Percentiles rank a stretch among this genome's conserved stretches.
Conservation (phyloP, 2,329 filamentous ascomycete genomes). For the Ophiobolus disseminans region DNA sequence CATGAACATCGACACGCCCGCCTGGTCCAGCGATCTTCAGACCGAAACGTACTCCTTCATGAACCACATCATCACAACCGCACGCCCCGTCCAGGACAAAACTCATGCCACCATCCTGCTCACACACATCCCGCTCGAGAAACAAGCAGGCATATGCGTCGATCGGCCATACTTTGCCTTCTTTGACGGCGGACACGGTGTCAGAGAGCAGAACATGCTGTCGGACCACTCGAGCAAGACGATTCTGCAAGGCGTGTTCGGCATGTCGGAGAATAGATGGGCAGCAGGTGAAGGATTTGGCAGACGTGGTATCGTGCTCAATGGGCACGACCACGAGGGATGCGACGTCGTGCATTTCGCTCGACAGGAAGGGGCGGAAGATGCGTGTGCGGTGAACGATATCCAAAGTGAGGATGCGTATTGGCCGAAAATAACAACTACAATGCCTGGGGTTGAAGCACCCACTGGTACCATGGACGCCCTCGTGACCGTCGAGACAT, state of each 20-base stretch:
- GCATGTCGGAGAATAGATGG: conserved; percentile 69
- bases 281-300: conserved; percentile 70
- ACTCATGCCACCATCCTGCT: conserved; percentile 82
- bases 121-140: conserved; percentile 92
- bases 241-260: conserved; percentile 85
- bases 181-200: conserved; percentile 68
- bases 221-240: conserved; percentile 71
- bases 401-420: conserved; percentile 22
- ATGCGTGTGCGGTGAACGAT: conserved; percentile 12
- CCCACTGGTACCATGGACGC: not conserved
- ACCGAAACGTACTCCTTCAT: conserved; percentile 79
- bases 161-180: conserved; percentile 86
- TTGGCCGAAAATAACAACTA: conserved; percentile 14
- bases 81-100: conserved; percentile 65
- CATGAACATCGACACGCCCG: conserved; percentile 91
- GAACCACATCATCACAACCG: conserved; percentile 69
- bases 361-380: conserved; percentile 21
- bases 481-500: conserved; percentile 2
- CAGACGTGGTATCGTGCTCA: conserved; percentile 79
- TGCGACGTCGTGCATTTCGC: conserved; percentile 85
- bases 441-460: conserved; percentile 1
- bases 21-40: conserved; percentile 70
- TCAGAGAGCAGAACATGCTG: conserved; percentile 92
- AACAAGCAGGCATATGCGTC: conserved; percentile 79
- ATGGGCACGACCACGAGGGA: conserved; percentile 93